Base-by-base conservation (phyloP, 306 rosid species). In the Cyamopsis tetragonoloba region DNA sequence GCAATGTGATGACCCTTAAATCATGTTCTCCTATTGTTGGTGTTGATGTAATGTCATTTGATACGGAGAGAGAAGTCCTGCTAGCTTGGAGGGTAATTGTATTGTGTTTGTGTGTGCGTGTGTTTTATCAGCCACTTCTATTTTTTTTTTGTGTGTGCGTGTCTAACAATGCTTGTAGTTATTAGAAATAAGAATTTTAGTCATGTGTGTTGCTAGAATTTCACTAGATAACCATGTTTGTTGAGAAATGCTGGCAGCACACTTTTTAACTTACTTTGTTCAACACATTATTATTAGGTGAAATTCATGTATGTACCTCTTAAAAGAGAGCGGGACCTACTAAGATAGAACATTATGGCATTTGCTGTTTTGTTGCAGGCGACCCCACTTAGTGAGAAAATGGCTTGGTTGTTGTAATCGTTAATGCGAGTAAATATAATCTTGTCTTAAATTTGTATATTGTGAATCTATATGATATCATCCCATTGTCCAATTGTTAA, bases 21-120 rank as follows among this genome's bases (percentile, higher is more conserved):
- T 88, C 96, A 53, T 93, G 97, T 74, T 80, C 98, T 77, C 86
- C 98, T 61, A 93, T 93, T 43, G 97, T 88, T 78, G 98, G 98
- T 64, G 91, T 83, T 53, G 98, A 93, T 68, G 97, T 93, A 76
- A 86, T 93, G 85, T 73, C 98, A 31, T 90, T 90, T 65, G 79
- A 88, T 74, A 84, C 97, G 30, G 98, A 93, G 73, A 88, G 81
- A 77, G 90, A 93, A 68, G 96, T 93, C 58, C 86, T 93, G 37
- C 85, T 93, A 38, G 91, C 98, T 75, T 93, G 98, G 98, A 88
- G 96, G 97, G 98, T 93, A 93, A 24, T 54, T 31, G 46, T 71
- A 19, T 71, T 76, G 28, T 54, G 28, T 55, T 31, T 34, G 20
- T n/a, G 43, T 51, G 55, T 27, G n/a, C n/a, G n/a, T n/a, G n/a